Conservation (phyloP, 1,139 yeast species). For the Taphrina deformans region DNA sequence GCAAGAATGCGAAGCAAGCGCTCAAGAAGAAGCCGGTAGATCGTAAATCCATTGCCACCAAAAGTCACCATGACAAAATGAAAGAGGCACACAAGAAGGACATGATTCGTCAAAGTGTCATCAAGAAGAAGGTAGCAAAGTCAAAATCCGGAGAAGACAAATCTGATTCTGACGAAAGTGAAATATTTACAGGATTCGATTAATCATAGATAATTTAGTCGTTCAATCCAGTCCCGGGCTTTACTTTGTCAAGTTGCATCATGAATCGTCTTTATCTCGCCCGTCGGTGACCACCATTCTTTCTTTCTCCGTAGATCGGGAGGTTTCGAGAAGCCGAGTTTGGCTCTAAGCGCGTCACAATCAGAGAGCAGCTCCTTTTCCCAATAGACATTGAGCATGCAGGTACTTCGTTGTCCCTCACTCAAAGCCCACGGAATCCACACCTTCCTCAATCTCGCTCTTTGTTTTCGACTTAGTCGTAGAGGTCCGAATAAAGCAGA, state of each 20-base stretch:
- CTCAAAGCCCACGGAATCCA: slow-evolving; percentile 89
- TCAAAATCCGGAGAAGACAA: not conserved
- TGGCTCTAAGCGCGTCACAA: slow-evolving; percentile 64
- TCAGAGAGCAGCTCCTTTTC: slow-evolving; percentile 75
- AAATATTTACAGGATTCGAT: slow-evolving; percentile 14
- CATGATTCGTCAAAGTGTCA: slow-evolving; percentile 24
- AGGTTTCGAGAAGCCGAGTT: slow-evolving; percentile 33
- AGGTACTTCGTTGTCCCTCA: slow-evolving; percentile 71
- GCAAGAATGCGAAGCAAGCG: slow-evolving; percentile 63
- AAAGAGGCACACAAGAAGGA: slow-evolving; percentile 34
- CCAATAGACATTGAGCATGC: slow-evolving; percentile 90
- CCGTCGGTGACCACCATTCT: slow-evolving; percentile 31
- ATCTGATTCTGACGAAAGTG: not conserved
- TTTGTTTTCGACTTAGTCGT: slow-evolving; percentile 59
- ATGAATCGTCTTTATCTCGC: slow-evolving; percentile 16
- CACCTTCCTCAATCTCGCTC: slow-evolving; percentile 52
- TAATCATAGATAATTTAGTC: not conserved
- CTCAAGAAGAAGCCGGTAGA: slow-evolving; percentile 57
- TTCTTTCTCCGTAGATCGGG: slow-evolving; percentile 31
- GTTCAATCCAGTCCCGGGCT: not conserved
- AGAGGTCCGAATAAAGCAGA: slow-evolving; percentile 88
- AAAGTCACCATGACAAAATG: slow-evolving; percentile 28
- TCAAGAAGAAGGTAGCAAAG: slow-evolving; percentile 10
- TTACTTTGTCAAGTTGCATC: slow-evolving; percentile 2
- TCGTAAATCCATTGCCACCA: slow-evolving; percentile 32